Base-by-base conservation (phyloP, 176 grass and related monocot genomes). In the Thinopyrum elongatum region DNA sequence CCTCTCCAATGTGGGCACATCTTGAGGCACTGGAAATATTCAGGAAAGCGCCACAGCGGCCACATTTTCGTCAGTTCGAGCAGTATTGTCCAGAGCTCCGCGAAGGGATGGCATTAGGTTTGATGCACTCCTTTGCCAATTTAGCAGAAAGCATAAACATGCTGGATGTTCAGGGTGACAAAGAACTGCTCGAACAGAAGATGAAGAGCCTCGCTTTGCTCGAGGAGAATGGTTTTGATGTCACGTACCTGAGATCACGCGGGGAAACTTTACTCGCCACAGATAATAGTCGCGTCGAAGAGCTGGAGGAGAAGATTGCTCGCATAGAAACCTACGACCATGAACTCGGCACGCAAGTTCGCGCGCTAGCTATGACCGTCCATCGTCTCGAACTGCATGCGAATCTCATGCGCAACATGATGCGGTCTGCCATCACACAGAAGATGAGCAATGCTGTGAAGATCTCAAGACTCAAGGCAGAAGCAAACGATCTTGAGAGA, bases 51-150 rank as follows among this genome's bases (percentile, higher is more conserved):
- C 82, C 85, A 0, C 92, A 92, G 28, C 77, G 26, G 38, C 92
- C 92, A 60, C 68, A 88, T 72, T 89, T 94, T 65, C 16, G 31
- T 49, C 74, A 58, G 25, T 82, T 89, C 25, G 38, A 80, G 77
- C 38, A 80, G 65, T 72, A 61, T 31, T 36, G 63, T 80, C 74
- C 84, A 27, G 81, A 85, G 65, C 65, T 91, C 33, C 78, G 82
- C 27, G 93, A 98, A 91, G 91, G 89, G n/a, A 90, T 67, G 86
- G 87, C 93, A 10, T 76, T 95, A 33, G 95, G 95, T 60, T 31
- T 93, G 65, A 98, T 95, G 91, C 2, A 83, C 46, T 88, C 80
- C 34, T 98, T 93, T 19, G 85, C 87, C 29, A 82, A 76, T 65
- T 34, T 93, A 60, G 87, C 82, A 70, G 35, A 90, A 19, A 91